Evolutionary conservation across 208 protist species (phyloP).

Genomic region (Strigomonas culicis): DNA sequence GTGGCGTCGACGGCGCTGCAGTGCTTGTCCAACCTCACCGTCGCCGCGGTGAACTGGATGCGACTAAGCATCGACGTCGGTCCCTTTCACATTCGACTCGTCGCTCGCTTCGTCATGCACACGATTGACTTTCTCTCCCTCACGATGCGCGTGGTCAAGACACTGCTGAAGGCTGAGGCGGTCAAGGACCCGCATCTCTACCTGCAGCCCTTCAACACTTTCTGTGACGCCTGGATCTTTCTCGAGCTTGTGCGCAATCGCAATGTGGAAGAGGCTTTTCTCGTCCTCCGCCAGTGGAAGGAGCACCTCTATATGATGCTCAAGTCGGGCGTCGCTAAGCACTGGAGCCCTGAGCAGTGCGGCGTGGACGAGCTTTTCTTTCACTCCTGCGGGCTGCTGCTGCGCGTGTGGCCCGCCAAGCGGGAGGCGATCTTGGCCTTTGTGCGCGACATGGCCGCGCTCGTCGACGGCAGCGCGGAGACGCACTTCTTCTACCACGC

Average conservation of each 20-base stretch:
- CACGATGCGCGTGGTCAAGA: conserved; percentile 52
- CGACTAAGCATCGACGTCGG: conserved; percentile 46
- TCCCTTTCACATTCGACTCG: conserved; percentile 42
- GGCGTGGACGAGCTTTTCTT: conserved; percentile 73
- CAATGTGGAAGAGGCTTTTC: conserved; percentile 22
- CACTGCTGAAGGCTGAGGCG: conserved; percentile 27
- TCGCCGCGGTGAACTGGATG: conserved; percentile 82
- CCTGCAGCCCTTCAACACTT: conserved; percentile 75
- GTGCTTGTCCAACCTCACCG: conserved; percentile 52
- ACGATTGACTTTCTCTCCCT: conserved; percentile 76
- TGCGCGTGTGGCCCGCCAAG: conserved; percentile 27
- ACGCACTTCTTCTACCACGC: conserved; percentile 25
- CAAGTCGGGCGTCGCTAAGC: conserved; percentile 35
- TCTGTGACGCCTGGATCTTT: conserved; percentile 67
- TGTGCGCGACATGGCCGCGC: conserved; percentile 31
- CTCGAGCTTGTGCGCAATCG: conserved; percentile 70
- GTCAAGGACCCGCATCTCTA: conserved; percentile 18
- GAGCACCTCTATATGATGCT: conserved; percentile 78
- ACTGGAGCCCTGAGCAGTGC: conserved; percentile 55
- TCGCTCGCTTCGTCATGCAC: conserved; percentile 82
- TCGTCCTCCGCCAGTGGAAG: conserved; percentile 69
- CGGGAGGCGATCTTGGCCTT: conserved; percentile 21
- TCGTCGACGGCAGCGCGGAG: conserved; percentile 4
- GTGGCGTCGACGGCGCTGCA: conserved; percentile 15
- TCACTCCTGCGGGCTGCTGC: conserved; percentile 41